Evolutionary conservation across 148 eudicot species (phyloP).

Genomic region (Cornus kousa): DNA sequence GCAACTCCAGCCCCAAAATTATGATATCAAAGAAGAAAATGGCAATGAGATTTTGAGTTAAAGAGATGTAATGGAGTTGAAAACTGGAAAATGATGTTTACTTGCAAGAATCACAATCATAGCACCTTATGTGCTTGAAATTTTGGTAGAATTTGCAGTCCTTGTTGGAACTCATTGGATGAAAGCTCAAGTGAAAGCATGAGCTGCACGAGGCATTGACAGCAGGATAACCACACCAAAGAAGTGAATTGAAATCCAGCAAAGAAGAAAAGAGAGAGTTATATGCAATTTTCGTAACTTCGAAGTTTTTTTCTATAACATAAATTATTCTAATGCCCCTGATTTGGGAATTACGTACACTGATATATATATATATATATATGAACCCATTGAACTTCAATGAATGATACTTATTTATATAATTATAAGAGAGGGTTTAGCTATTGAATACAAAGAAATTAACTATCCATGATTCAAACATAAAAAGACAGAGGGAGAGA

Average conservation of each 20-base stretch:
- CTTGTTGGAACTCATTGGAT: constrained; percentile 67
- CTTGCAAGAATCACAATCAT: constrained; percentile 95
- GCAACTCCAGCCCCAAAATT: constrained; percentile 88
- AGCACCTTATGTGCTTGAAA: constrained; percentile 58
- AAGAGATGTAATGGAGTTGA: constrained; percentile 1
- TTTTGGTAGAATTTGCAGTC: constrained; percentile 88
- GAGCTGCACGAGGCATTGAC: constrained; percentile 31
- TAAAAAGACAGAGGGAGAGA: not conserved
- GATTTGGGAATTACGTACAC: too few relatives aligned
- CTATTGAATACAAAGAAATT: not conserved
- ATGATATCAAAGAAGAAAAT: not conserved
- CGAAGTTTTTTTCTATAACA: too few relatives aligned
- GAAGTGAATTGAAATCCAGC: not conserved
- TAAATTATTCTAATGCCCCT: too few relatives aligned
- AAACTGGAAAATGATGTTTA: constrained; percentile 21
- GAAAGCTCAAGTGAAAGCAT: constrained; percentile 79
- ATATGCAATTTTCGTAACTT: too few relatives aligned
- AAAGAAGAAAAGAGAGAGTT: not conserved
- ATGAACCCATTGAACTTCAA: not conserved
- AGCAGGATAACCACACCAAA: constrained; percentile 88
- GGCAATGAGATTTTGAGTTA: constrained; percentile 23
- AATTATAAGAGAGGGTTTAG: too few relatives aligned
- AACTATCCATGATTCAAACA: not conserved
- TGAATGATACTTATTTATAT: too few relatives aligned
- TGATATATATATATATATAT: too few relatives aligned